Evolutionary conservation across 495 filamentous ascomycete genomes (phyloP), one percentile per base, ranked within the genome.

Genomic region (Trichocladium antarcticum): DNA sequence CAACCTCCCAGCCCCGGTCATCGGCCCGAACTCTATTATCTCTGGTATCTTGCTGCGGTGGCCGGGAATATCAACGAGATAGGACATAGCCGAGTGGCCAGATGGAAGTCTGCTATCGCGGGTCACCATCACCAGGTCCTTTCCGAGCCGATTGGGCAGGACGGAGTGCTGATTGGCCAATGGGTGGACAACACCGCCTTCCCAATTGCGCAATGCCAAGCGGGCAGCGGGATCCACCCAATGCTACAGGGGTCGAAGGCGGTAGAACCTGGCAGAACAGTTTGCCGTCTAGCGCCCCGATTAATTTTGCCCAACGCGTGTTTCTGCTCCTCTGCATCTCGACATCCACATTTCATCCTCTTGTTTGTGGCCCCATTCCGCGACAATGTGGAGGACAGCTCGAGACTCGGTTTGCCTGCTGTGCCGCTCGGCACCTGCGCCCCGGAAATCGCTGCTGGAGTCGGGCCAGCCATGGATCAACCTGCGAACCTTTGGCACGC

Each of bases 401-500:
- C 47, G 57, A 31, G 59, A 61, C 22, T 64, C 64, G 12, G 60
- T 67, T 16, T 68, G 65, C 50, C 27, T 62, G 27, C 22, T 65
- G 10, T 68, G 65, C 50, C 58, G 62, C 37, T 62, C 59, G 44
- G 47, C 52, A 16, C 42, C 48, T 8, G 32, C 52, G 10, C 38
- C 51, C 14, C 22, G 43, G 21, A 49, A 16, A n/a, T 22, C 57
- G 10, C 20, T 53, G 35, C 15, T 54, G 7, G 52, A 48, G 16
- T 16, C 49, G 6, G 28, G 20, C 12, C 64, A 52, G 41, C 51
- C 65, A 67, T 70, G 68, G 64, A 40, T 56, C 27, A 36, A 48
- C 15, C 68, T 62, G 39, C 59, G 67, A 45, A 56, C 62, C 28
- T 59, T 64, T 49, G 59, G 60, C 32, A 65, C 57, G 11, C 62